A percentile compares a stretch with the other conserved stretches of the same genome.
These are phyloP conservation scores for Colletotrichum tropicale DNA, from an alignment of 2,329 filamentous ascomycete genomes.

Conservation along the genomic window DNA sequence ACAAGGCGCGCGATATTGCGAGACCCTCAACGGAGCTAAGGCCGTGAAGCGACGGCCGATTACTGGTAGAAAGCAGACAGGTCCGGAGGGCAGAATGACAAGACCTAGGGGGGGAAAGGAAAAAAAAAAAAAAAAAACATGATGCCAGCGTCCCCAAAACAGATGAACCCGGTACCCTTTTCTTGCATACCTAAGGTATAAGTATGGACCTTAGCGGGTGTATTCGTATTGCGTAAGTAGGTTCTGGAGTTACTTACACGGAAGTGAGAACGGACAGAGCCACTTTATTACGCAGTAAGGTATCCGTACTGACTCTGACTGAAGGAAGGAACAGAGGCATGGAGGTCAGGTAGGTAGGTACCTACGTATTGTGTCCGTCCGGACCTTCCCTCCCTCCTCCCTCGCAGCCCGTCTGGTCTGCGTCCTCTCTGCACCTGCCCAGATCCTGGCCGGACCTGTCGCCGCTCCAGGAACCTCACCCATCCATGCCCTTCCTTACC, in stretches of 20 bases:
- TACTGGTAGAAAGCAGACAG: background rate
- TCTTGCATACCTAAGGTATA: background rate
- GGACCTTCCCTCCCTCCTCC: background rate
- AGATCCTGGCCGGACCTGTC: constrained; percentile 13
- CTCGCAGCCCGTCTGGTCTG: background rate
- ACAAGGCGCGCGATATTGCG: background rate
- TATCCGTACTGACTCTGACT: background rate
- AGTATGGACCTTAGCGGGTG: background rate
- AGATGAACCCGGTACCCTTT: background rate
- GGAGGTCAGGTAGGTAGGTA: no score
- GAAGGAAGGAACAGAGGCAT: no score
- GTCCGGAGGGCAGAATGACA: background rate
- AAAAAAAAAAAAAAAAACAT: background rate
- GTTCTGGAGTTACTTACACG: background rate
- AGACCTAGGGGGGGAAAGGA: background rate
- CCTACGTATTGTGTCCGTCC: background rate
- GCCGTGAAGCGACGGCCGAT: background rate
- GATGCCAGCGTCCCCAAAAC: background rate
- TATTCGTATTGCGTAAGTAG: background rate
- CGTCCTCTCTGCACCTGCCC: background rate
- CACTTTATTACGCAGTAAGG: background rate
- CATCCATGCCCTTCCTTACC: background rate
- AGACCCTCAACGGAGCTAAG: background rate
- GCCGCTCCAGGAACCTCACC: background rate
- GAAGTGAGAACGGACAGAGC: background rate